Conservation (phyloP, 306 rosid species). For the Malus sylvestris region DNA sequence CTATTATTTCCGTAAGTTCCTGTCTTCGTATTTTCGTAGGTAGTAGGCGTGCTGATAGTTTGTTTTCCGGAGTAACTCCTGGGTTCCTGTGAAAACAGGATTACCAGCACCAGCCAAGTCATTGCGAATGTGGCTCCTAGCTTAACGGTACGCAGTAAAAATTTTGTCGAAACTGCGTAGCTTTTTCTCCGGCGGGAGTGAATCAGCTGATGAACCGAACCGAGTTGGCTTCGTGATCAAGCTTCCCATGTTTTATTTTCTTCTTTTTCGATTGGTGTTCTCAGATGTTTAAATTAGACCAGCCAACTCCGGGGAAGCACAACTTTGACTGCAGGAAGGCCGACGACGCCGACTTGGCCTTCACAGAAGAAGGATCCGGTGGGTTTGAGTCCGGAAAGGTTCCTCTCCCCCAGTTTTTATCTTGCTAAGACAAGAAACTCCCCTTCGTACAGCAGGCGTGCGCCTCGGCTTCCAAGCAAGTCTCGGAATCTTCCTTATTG, state of each 20-base stretch:
- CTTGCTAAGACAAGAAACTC: no score
- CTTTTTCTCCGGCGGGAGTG: conserved; percentile 67
- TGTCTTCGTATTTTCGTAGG: not conserved
- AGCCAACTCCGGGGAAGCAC: no score
- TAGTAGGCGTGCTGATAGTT: not conserved
- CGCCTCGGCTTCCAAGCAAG: no score
- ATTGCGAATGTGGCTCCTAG: conserved; percentile 80
- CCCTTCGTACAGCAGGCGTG: no score
- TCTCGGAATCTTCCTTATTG: no score
- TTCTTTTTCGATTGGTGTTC: not conserved
- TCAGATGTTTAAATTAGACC: not conserved
- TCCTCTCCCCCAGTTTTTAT: conserved; percentile 20
- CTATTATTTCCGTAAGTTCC: not conserved
- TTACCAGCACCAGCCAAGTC: conserved; percentile 90
- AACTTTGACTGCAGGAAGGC: no score
- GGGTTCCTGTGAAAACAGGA: conserved; percentile 23
- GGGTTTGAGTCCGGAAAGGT: no score
- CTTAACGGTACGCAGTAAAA: conserved; percentile 87
- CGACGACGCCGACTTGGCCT: no score
- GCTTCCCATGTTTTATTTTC: conserved; percentile 35
- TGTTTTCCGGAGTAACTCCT: not conserved
- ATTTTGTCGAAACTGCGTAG: conserved; percentile 72
- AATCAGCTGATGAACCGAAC: conserved; percentile 44
- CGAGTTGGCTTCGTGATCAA: conserved; percentile 10
- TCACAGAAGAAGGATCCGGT: no score